Evolutionary conservation across 2,329 filamentous ascomycete species (phyloP), one percentile per base, ranked within the genome.

Genomic region (Teratosphaeria gauchensis): DNA sequence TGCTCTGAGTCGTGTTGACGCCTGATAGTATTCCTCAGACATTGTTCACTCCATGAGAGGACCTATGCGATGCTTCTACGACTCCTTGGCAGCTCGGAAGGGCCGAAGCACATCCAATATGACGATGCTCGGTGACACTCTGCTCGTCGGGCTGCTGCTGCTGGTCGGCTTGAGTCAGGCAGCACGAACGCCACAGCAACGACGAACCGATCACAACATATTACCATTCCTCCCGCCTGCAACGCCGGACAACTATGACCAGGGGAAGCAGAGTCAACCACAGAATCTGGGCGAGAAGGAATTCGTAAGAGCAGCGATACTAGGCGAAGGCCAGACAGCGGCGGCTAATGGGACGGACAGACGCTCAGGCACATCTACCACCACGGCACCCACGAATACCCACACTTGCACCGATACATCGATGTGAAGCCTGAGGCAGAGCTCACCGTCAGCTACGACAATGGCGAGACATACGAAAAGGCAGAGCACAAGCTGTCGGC

Each of bases 281-380:
- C 42, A 24, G 19, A 11, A 57, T 48, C 42, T 68, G 51, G 67
- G 64, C 31, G 65, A 66, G 57, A 58, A 56, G 56, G 64, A 64
- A 30, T 73, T 73, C 58, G 69, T 71, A 63, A 54, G 68, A 58
- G 7, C 51, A 12, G 51, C 48, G 42, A 4, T 6, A 35, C 19
- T n/a, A 8, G 35, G 24, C 16, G 11, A 42, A 48, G 38, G 21
- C 1, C 4, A n/a, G 24, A 21, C 51, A 21, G 14, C 9, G 16
- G 31, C 19, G 24, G 53, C 42, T 58, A 51, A 55, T 28, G 24
- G 28, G 4, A 58, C 12, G 5, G 19, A 11, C 72, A 81, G 77
- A 85, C 81, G 6, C 82, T 99, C 58, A 86, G 90, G 67, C 92
- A 99, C 74, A 86, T 97, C 68, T 94, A 90, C 75, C 92, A 96